Base-by-base conservation (phyloP, 768 basidiomycete species). In the Suillus ampliporus region DNA sequence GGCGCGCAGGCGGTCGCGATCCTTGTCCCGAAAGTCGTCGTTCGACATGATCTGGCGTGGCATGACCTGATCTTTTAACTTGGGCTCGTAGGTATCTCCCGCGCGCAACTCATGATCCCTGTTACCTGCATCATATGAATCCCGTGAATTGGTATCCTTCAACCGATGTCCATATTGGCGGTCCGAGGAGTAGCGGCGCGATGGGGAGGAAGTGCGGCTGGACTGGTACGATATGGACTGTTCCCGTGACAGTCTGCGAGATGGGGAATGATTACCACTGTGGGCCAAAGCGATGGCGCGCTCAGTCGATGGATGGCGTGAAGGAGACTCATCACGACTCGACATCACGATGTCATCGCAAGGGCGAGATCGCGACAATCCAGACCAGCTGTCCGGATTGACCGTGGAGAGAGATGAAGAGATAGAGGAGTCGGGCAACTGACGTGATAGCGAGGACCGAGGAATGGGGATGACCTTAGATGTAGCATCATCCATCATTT, bases 181-280 rank as follows among this genome's bases (percentile, higher is more conserved):
- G 37, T 74, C 74, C 17, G 70, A 67, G 15, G 75, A 65, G 37
- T 60, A 19, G 11, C 70, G 73, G 35, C 69, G 73, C 31, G 6
- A 50, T 21, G 74, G 74, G 8, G 74, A 75, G 14, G 74, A 38
- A 11, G 74, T 69, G 19, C 60, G 72, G 47, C 74, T 75, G 44
- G 57, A 60, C 72, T 74, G 75, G 43, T 56, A 74, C 44, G 3
- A 74, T 47, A 40, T 74, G 71, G 21, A 75, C 69, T 8, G 54
- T 19, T 56, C 54, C 37, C 38, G 54, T 13, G 54, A 56, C 6
- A 28, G 6, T 40, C 71, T 65, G n/a, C 51, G 58, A 5, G 74
- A 61, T 19, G 65, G 53, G 67, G 72, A 72, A 38, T 64, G 47
- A 62, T 75, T 70, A 17, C 72, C 63, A 2, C 65, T 67, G 9